Base-by-base conservation (phyloP, 2,329 filamentous ascomycete genomes). In the Penicillium crustosum region DNA sequence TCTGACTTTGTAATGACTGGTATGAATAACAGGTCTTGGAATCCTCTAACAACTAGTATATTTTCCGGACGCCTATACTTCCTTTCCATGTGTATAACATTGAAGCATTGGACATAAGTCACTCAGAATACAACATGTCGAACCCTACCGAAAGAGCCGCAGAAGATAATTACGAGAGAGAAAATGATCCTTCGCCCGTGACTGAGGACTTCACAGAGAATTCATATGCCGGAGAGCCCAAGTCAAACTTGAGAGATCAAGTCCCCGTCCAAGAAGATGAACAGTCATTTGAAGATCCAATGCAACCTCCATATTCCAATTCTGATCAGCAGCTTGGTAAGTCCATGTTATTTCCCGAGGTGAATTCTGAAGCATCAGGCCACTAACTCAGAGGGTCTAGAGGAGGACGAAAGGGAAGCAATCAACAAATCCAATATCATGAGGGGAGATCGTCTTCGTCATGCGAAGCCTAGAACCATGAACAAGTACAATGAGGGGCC, bases 261-360 rank as follows among this genome's bases (percentile, higher is more conserved):
- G 51, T 70, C 7, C 69, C 68, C 10, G 61, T 73, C 3, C 63
- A 68, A 48, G 31, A 25, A 2, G 70, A 73, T 25, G 58, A 71
- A 6, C 59, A 55, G 8, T 41, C 51, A 3, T 61, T 58, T 25
- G 69, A 73, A 2, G 66, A 70, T 55, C 69, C 68, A 5, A 64
- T 73, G 53, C 66, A 73, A 55, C 65, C 69, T 6, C 65, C 67
- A 3, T 69, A 66, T 42, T 68, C 67, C 2, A 69, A 71, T 45
- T 61, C 61, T 15, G 61, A 70, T 29, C 42, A 68, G 44, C 66
- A 70, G 53, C 56, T 73, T 19, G 69, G 72, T 73, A 70, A 29
- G 63, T 52, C n/a, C n/a, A 12, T 21, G 13, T 17, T 9, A 8
- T 42, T 15, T 17, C 13, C 10, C 38, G 13, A 5, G 12, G 39